These are phyloP conservation scores for Coffea canephora DNA, from an alignment of 257 asterid species.

Conservation along the genomic window DNA sequence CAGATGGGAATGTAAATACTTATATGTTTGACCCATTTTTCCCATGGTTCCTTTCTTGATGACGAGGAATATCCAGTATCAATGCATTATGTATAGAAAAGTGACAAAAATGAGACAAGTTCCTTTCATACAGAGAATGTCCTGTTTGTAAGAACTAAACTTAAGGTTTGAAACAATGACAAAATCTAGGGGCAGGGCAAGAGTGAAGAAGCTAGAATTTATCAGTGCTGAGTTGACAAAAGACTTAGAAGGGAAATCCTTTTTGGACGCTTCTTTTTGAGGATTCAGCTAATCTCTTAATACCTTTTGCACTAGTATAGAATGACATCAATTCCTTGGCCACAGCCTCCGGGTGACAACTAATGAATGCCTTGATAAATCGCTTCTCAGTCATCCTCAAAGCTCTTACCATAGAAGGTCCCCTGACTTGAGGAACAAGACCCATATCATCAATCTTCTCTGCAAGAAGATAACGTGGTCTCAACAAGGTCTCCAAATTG, in stretches of 20 bases:
- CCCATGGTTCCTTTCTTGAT: not conserved
- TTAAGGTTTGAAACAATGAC: not conserved
- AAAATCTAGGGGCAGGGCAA: not conserved
- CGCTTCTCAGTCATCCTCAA: slow-evolving; percentile 75
- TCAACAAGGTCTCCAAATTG: slow-evolving; percentile 57
- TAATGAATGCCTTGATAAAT: slow-evolving; percentile 50
- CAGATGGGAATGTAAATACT: not conserved
- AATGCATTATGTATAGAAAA: not conserved
- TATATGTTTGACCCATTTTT: not conserved
- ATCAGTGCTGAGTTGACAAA: not conserved
- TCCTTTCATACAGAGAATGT: not conserved
- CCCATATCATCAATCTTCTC: slow-evolving; percentile 71
- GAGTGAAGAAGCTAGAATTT: not conserved
- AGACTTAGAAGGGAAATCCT: slow-evolving; percentile 68
- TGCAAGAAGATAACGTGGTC: slow-evolving; percentile 61
- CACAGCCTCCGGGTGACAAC: slow-evolving; percentile 50
- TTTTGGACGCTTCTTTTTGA: slow-evolving; percentile 45
- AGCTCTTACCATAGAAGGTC: slow-evolving; percentile 54
- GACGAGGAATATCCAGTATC: not conserved
- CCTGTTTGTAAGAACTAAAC: not conserved
- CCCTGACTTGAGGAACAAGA: slow-evolving; percentile 58
- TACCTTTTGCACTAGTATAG: slow-evolving; percentile 48
- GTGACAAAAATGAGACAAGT: not conserved
- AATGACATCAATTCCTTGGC: slow-evolving; percentile 45
- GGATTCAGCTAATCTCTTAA: slow-evolving; percentile 68